Evolutionary conservation across 495 filamentous ascomycete species (phyloP), one percentile per base, ranked within the genome.

Genomic region (Hyphodiscus hymeniophilus): DNA sequence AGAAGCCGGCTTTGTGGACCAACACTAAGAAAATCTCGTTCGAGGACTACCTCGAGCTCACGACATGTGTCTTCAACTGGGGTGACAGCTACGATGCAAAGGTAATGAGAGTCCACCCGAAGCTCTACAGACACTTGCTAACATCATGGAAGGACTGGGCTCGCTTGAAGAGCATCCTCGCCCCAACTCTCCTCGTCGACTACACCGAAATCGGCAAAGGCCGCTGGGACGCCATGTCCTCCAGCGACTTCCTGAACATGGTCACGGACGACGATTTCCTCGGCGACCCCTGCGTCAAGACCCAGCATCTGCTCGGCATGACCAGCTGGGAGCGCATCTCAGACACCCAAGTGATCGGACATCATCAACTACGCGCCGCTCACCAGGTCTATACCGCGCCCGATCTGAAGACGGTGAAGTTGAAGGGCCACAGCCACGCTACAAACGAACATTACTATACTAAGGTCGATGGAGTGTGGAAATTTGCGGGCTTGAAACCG

Each of bases 71-170:
- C 39, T 85, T 84, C 63, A 82, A 89, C 52, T 90, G 85, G 85
- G 84, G 81, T 0, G 85, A 89, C 57, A 85, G 81, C 72, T 90
- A 90, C 63, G 85, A 89, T 66, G 74, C 71, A 57, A 90, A 84
- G 43, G 52, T 47, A 40, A 23, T n/a, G n/a, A n/a, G n/a, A n/a
- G n/a, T n/a, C 18, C 21, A 34, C 32, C 21, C 23, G 2, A 10
- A 23, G 22, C 42, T 34, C 22, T 4, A 21, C 23, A 18, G 2
- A 38, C 17, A 34, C 20, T 24, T 13, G 17, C 18, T 23, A 16
- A 32, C 12, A n/a, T n/a, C n/a, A n/a, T n/a, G n/a, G n/a, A n/a
- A 55, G 73, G 81, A 90, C 73, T 89, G 85, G 84, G 67, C 74
- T 6, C 79, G 84, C 22, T 74, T 90, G 20, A 63, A 69, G 28